Percentiles rank a stretch among this genome's conserved stretches.
phyloP scores from a whole-genome alignment of 805 yeast species.

The Wickerhamomyces chaumierensis region DNA sequence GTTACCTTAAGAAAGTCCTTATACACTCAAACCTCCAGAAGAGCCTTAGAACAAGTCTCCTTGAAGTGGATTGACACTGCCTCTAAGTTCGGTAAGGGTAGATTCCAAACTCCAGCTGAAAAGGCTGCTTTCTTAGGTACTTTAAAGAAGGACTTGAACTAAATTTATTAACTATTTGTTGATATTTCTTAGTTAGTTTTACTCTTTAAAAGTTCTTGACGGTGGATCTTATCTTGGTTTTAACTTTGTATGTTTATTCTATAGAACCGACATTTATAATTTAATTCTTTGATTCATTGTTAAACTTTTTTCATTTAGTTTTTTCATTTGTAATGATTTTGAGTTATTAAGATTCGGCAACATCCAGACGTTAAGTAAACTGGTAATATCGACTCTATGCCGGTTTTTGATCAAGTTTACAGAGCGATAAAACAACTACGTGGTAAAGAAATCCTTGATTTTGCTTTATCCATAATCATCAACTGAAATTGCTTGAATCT shows the following conservation, averaged over 20 bases:
- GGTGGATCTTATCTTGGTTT: constrained; percentile 3
- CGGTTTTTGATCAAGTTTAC: too few species aligned
- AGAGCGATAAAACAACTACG: too few species aligned
- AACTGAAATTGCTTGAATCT: too few species aligned
- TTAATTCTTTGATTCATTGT: background rate
- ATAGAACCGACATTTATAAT: background rate
- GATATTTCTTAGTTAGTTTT: background rate
- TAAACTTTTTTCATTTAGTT: too few species aligned
- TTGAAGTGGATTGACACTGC: constrained; percentile 99
- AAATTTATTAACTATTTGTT: constrained; percentile 18
- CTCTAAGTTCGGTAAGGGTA: constrained; percentile 99
- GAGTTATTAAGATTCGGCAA: too few species aligned
- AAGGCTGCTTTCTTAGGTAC: constrained; percentile 99
- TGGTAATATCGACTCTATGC: too few species aligned
- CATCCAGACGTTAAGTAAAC: too few species aligned
- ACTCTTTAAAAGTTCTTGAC: background rate
- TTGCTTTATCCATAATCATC: too few species aligned
- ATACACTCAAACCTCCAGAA: constrained; percentile 95
- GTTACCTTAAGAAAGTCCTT: constrained; percentile 97
- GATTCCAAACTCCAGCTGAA: constrained; percentile 99
- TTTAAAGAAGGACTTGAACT: constrained; percentile 86
- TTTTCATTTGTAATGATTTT: too few species aligned
- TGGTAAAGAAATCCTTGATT: too few species aligned
- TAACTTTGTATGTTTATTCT: background rate
- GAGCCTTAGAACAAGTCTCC: constrained; percentile 90